Percentiles rank a stretch among this genome's conserved stretches.
Conservation (phyloP, 371 early-diverging fungal genomes). For the Capillidium heterosporum region DNA sequence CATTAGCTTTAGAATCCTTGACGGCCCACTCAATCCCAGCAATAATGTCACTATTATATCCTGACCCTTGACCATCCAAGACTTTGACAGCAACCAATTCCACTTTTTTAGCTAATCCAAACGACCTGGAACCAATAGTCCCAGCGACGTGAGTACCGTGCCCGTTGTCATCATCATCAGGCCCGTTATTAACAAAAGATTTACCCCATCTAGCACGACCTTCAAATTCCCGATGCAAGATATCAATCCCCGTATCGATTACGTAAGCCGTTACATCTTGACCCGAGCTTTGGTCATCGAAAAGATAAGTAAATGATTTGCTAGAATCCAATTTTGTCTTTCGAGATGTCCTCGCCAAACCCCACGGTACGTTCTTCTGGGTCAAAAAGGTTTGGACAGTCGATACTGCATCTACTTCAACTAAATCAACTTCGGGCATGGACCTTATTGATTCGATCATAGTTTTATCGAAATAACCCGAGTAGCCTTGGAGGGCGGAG, state of each 20-base stretch:
- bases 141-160: constrained; percentile 42
- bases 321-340: background rate
- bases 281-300: background rate
- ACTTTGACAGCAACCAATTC: constrained; percentile 78
- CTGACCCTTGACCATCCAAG: constrained; percentile 14
- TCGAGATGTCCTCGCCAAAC: background rate
- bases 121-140: background rate
- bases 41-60: constrained; percentile 10
- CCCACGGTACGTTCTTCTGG: background rate
- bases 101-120: constrained; percentile 15
- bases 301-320: background rate
- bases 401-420: background rate
- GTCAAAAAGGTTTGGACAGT: background rate
- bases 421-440: background rate
- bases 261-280: constrained; percentile 30
- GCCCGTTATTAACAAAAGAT: constrained; percentile 40
- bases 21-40: constrained; percentile 10
- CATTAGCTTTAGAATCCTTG: constrained; percentile 11
- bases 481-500: background rate
- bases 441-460: background rate
- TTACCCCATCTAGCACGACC: constrained; percentile 64
- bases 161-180: constrained; percentile 20
- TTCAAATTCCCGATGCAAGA: constrained; percentile 27
- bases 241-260: constrained; percentile 37
- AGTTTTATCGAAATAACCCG: background rate